These are phyloP conservation scores for Lasiodiplodia gonubiensis DNA, from an alignment of 2,329 filamentous ascomycete species.

Conservation along the genomic window DNA sequence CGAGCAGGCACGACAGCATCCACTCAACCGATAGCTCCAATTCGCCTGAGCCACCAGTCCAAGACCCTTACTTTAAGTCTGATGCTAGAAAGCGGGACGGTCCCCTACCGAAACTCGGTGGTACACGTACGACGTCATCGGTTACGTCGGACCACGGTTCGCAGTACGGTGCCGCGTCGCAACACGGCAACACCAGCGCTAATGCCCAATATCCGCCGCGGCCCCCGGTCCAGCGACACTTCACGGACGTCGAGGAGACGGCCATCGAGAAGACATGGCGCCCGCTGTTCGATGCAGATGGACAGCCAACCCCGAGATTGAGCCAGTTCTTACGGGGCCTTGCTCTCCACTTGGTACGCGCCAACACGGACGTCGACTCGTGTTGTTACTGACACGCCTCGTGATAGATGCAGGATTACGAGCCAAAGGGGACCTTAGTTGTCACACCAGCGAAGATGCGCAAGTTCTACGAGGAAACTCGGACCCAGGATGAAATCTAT, in stretches of 20 bases:
- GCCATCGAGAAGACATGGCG: constrained; percentile 75
- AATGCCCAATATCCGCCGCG: constrained; percentile 7
- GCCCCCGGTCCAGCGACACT: constrained; percentile 34
- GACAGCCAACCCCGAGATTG: constrained; percentile 70
- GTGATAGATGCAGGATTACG: constrained; percentile 69
- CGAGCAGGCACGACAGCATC: constrained; percentile 43
- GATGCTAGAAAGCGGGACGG: constrained; percentile 29
- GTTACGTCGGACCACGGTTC: constrained; percentile 23
- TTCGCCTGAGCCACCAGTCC: constrained; percentile 42
- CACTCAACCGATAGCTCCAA: constrained; percentile 39
- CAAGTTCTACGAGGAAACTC: constrained; percentile 72
- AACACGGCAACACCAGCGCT: constrained; percentile 13
- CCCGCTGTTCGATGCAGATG: constrained; percentile 70
- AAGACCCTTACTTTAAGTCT: constrained; percentile 8
- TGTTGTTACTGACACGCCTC: constrained; percentile 1
- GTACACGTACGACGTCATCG: constrained; percentile 32
- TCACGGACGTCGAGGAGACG: constrained; percentile 43
- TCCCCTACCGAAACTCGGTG: constrained; percentile 41
- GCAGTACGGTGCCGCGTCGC: constrained; percentile 22
- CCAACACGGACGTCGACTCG: neutral
- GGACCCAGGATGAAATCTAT: constrained; percentile 68
- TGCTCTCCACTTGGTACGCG: constrained; percentile 72
- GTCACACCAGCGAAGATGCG: constrained; percentile 77
- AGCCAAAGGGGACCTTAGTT: constrained; percentile 71
- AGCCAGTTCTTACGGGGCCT: constrained; percentile 75